Evolutionary conservation across 371 early-diverging fungal species (phyloP).

Genomic region (Apophysomyces variabilis): DNA sequence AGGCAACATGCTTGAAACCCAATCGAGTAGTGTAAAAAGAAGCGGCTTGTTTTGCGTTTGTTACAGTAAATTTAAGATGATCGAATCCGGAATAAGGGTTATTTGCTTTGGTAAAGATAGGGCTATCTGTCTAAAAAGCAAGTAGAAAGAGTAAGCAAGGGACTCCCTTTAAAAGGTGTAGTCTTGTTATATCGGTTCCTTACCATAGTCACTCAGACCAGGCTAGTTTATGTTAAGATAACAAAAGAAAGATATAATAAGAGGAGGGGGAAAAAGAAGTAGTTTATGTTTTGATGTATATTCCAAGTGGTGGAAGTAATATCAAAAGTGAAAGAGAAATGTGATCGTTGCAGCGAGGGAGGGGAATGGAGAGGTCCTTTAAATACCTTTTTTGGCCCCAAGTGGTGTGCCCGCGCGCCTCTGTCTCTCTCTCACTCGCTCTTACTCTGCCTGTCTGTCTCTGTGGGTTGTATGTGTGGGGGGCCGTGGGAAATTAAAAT

Average conservation of each 20-base stretch:
- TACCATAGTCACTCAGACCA: conserved; percentile 23
- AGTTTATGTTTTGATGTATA: too few species aligned
- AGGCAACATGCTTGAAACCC: conserved; percentile 92
- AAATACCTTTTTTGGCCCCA: conserved; percentile 1
- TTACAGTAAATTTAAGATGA: conserved; percentile 86
- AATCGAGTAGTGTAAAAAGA: conserved; percentile 86
- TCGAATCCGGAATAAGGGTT: conserved; percentile 63
- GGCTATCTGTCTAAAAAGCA: conserved; percentile 18
- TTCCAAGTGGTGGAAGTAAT: not conserved
- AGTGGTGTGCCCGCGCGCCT: not conserved
- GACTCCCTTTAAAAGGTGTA: too few species aligned
- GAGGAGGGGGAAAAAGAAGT: conserved; percentile 9
- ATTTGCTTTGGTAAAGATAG: conserved; percentile 20
- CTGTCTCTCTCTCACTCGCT: too few species aligned
- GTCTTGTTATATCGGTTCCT: not conserved
- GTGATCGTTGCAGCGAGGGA: not conserved
- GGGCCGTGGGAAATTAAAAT: conserved; percentile 3
- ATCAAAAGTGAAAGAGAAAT: not conserved
- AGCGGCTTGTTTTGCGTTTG: conserved; percentile 96
- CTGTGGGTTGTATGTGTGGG: not conserved
- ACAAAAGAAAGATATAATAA: not conserved
- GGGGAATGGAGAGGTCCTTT: not conserved
- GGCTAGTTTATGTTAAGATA: conserved; percentile 13
- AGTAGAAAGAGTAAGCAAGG: not conserved
- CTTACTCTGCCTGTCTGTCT: not conserved